Evolutionary conservation across 176 grass and related monocot species (phyloP).

Genomic region (Bothriochloa decipiens): DNA sequence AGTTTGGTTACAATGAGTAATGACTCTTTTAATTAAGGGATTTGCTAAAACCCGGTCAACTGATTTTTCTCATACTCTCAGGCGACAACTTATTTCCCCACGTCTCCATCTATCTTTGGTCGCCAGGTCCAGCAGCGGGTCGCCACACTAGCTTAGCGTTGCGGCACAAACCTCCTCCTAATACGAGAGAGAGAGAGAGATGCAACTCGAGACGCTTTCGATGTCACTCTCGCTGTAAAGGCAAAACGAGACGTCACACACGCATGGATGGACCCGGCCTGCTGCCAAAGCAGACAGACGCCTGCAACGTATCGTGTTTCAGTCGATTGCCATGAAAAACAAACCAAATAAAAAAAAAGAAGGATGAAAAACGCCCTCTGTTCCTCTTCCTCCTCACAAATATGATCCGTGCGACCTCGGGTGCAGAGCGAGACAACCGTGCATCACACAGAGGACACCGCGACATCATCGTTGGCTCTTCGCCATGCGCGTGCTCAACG

Average conservation of each 20-base stretch:
- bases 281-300: neutral
- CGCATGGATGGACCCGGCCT: neutral
- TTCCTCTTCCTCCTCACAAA: neutral
- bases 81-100: no score
- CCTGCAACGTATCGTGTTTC: neutral
- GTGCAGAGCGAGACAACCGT: neutral
- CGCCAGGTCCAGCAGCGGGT: no score
- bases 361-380: neutral
- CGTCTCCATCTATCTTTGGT: no score
- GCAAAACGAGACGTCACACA: neutral
- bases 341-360: neutral
- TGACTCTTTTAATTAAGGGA: no score
- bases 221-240: neutral
- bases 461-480: neutral
- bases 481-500: constrained; percentile 42
- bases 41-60: no score
- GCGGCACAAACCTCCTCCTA: neutral
- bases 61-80: no score
- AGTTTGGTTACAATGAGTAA: no score
- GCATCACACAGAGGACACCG: neutral
- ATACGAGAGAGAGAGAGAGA: neutral
- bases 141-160: neutral
- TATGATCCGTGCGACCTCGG: neutral
- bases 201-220: neutral
- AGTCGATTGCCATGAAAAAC: neutral